These are phyloP conservation scores for Nyssa sinensis DNA, from an alignment of 148 eudicot species.

Conservation along the genomic window DNA sequence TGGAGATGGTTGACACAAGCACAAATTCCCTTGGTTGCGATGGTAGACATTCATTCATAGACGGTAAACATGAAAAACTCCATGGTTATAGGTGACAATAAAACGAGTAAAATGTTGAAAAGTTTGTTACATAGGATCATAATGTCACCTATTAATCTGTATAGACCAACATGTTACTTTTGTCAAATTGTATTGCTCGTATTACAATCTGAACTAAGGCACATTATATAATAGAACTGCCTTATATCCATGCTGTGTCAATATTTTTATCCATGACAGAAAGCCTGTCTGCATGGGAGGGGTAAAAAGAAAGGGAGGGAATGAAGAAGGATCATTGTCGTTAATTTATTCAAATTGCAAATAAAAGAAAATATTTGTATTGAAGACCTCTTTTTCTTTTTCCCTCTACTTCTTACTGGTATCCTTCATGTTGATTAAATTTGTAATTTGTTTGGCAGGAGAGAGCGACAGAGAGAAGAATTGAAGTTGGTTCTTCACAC, in stretches of 20 bases:
- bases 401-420: too few species aligned
- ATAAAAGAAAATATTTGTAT: not conserved
- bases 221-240: too few species aligned
- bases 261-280: not conserved
- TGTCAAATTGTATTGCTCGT: not conserved
- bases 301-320: not conserved
- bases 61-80: too few species aligned
- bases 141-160: too few species aligned
- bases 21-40: not conserved
- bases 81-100: not conserved
- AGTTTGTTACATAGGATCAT: not conserved
- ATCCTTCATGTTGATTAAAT: not conserved
- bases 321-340: not conserved
- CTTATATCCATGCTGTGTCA: not conserved
- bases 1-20: not conserved
- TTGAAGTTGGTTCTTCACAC: constrained; percentile 21
- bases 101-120: not conserved
- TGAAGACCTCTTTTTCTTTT: too few species aligned
- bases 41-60: too few species aligned
- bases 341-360: not conserved
- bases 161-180: not conserved
- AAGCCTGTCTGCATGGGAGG: not conserved
- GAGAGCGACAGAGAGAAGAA: constrained; percentile 23
- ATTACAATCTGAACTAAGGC: not conserved
- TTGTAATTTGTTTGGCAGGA: constrained; percentile 23